Percentiles rank a stretch among this genome's conserved stretches.
phyloP scores from a whole-genome alignment of 768 basidiomycete genomes.

The Lactarius hatsudake region DNA sequence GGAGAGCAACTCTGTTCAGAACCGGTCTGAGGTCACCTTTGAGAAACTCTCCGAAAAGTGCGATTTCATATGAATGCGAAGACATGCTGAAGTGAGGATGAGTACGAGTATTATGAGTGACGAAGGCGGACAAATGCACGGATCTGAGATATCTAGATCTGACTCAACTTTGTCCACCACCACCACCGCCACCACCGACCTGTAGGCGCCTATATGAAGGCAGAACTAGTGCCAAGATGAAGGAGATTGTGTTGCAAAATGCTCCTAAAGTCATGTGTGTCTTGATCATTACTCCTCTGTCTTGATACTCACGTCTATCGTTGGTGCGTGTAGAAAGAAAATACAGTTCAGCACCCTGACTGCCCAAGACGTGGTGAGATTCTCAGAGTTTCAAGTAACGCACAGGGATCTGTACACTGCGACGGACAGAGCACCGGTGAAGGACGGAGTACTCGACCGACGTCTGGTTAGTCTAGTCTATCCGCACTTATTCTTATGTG shows the following conservation, averaged over 20 bases:
- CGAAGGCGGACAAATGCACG: neutral
- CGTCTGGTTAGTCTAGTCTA: constrained; percentile 60
- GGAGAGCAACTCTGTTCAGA: constrained; percentile 77
- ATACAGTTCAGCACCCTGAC: constrained; percentile 94
- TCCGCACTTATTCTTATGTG: neutral
- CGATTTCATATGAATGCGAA: constrained; percentile 71
- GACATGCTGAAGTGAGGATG: constrained; percentile 26
- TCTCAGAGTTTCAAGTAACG: constrained; percentile 95
- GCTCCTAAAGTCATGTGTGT: constrained; percentile 26
- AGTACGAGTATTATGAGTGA: neutral
- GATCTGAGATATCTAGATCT: constrained; percentile 15
- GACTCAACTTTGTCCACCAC: neutral
- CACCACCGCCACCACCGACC: neutral
- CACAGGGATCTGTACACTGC: constrained; percentile 88
- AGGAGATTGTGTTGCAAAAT: constrained; percentile 23
- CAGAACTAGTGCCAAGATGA: constrained; percentile 15
- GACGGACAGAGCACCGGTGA: constrained; percentile 79
- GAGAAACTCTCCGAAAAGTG: constrained; percentile 80
- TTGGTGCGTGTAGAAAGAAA: constrained; percentile 65
- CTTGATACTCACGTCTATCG: neutral
- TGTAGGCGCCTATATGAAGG: constrained; percentile 9
- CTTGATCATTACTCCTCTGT: neutral
- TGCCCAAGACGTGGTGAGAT: constrained; percentile 91
- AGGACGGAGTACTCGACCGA: constrained; percentile 89
- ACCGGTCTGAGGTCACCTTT: constrained; percentile 71